Conservation (phyloP, 176 grass and related monocot species). For the Carex cristatella region DNA sequence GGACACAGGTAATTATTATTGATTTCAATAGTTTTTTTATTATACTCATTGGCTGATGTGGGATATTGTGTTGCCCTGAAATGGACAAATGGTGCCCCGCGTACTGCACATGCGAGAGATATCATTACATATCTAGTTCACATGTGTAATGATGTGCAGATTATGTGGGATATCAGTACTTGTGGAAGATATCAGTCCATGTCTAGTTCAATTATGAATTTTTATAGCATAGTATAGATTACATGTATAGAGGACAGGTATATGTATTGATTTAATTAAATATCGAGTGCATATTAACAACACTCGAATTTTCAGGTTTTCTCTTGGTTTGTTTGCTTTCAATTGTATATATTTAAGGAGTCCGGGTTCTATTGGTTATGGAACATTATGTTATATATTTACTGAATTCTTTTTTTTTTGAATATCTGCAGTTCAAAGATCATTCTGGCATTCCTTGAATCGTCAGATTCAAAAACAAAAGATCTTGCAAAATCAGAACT, state of each 20-base stretch:
- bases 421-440: constrained; percentile 72
- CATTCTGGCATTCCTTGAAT: constrained; percentile 70
- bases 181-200: neutral
- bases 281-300: neutral
- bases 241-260: neutral
- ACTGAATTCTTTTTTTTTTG: neutral
- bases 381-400: neutral
- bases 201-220: neutral
- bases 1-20: constrained; percentile 56
- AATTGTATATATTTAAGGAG: neutral
- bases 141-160: neutral
- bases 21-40: neutral
- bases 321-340: neutral
- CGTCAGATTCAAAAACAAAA: constrained; percentile 38
- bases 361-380: neutral
- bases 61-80: neutral
- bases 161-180: neutral
- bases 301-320: neutral
- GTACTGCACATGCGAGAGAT: neutral
- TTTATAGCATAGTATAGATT: neutral
- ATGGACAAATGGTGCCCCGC: neutral
- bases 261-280: neutral
- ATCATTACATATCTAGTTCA: neutral
- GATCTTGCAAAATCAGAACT: constrained; percentile 56
- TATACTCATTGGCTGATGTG: neutral